Conservation (phyloP, 2,329 filamentous ascomycete genomes). For the Paraphoma chrysanthemicola region DNA sequence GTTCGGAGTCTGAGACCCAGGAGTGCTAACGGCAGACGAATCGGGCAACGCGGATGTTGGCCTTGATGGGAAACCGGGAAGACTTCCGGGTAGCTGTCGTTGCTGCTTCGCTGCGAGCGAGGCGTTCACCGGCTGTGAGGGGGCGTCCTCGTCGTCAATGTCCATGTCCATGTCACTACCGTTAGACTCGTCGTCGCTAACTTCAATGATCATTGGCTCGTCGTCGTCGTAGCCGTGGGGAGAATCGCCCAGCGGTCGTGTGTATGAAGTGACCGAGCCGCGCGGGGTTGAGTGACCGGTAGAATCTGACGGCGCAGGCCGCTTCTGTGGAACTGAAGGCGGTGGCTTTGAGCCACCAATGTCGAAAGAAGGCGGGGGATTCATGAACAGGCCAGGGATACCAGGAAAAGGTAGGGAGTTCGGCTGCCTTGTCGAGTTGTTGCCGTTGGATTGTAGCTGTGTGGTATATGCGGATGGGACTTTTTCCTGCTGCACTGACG, state of each 20-base stretch:
- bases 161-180: slow-evolving; percentile 75
- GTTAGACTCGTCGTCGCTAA: slow-evolving; percentile 75
- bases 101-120: slow-evolving; percentile 3
- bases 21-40: slow-evolving; percentile 37
- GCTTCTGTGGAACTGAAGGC: slow-evolving; percentile 52
- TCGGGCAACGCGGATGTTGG: slow-evolving; percentile 27
- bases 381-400: slow-evolving; percentile 64
- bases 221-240: slow-evolving; percentile 59
- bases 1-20: slow-evolving; percentile 46
- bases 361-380: slow-evolving; percentile 18
- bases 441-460: neutral
- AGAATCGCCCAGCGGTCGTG: slow-evolving; percentile 69
- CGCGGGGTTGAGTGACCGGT: slow-evolving; percentile 59
- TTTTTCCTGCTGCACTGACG: slow-evolving; percentile 4
- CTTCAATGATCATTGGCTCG: slow-evolving; percentile 77
- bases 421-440: slow-evolving; percentile 8
- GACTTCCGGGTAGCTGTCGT: slow-evolving; percentile 16
- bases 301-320: slow-evolving; percentile 74
- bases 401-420: slow-evolving; percentile 38
- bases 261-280: slow-evolving; percentile 48
- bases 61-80: slow-evolving; percentile 35
- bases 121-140: slow-evolving; percentile 8
- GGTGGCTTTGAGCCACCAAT: slow-evolving; percentile 10
- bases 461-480: neutral
- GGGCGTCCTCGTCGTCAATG: slow-evolving; percentile 62